Conservation (phyloP, 2,329 filamentous ascomycete genomes). For the Xylaria digitata region DNA sequence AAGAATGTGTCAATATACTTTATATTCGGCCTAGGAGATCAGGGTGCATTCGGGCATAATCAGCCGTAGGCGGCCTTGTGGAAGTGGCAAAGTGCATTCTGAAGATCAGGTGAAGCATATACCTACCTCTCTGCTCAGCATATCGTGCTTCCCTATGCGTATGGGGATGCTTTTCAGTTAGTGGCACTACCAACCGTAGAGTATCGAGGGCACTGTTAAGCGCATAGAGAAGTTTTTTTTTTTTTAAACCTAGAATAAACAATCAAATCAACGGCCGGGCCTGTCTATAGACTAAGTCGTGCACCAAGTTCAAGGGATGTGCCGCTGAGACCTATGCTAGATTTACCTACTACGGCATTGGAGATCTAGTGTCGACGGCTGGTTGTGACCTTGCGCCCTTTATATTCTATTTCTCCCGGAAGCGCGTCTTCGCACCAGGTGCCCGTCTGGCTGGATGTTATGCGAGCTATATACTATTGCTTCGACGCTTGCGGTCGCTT, state of each 20-base stretch:
- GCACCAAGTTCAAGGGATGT: background rate
- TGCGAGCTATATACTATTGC: background rate
- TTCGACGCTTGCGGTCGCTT: background rate
- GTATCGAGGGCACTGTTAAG: background rate
- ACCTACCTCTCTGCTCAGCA: background rate
- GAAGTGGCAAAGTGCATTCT: background rate
- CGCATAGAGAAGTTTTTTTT: background rate
- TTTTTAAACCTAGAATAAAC: background rate
- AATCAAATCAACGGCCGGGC: background rate
- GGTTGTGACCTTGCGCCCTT: background rate
- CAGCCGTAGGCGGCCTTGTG: background rate
- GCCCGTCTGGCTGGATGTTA: no score
- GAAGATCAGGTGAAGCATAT: background rate
- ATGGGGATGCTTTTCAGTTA: background rate
- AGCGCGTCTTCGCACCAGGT: no score
- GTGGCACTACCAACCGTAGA: background rate
- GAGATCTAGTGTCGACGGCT: no score
- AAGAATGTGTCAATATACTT: conserved; percentile 40
- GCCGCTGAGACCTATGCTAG: background rate
- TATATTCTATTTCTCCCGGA: no score
- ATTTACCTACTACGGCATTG: background rate
- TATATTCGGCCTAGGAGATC: background rate
- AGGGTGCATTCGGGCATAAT: background rate
- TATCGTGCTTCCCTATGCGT: background rate
- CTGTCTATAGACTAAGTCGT: background rate